Evolutionary conservation across 495 filamentous ascomycete species (phyloP), one percentile per base, ranked within the genome.

Genomic region (Lophiostoma macrostomum): DNA sequence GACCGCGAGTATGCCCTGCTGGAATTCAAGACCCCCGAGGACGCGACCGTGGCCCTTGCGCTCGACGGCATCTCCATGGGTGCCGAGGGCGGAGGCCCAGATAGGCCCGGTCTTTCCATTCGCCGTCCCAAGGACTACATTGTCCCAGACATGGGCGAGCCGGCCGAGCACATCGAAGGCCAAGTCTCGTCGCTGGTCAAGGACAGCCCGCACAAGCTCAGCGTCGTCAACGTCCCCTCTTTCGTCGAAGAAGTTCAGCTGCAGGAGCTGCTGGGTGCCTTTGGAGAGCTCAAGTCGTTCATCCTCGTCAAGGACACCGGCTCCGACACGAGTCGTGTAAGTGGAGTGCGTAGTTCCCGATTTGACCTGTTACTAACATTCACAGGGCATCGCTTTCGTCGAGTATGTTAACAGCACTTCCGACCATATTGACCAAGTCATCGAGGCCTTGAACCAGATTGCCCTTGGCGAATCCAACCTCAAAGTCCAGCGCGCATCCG

Each of bases 71-170:
- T 91, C 44, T 76, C 78, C 16, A 96, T 96, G 86, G 85, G 88
- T 35, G 86, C 87, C 18, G 80, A 80, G 31, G 81, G 83, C 40
- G 69, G 67, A 59, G 70, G 70, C 12, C 73, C 66, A 2, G 72
- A 67, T 19, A 65, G 72, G 0, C 67, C 70, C 44, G 90, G 89
- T 2, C 76, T 99, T 44, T 80, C 86, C 30, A 89, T 99, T 54
- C 84, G 86, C 46, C 80, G 93, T 34, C 93, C 93, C 7, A 96
- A 94, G 73, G 94, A 99, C 67, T 99, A 99, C 70, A 96, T 99
- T 67, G 88, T 93, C 22, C 94, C 93, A 22, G 81, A 85, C 28
- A 75, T 79, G n/a, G 87, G 90, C 44, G 87, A 93, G 12, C n/a
- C n/a, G n/a, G 76, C 81, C 22, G 80, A 86, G 30, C 82, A 83